phyloP scores from a whole-genome alignment of 2,329 filamentous ascomycete species.

The Aspergillus pseudoterreus region DNA sequence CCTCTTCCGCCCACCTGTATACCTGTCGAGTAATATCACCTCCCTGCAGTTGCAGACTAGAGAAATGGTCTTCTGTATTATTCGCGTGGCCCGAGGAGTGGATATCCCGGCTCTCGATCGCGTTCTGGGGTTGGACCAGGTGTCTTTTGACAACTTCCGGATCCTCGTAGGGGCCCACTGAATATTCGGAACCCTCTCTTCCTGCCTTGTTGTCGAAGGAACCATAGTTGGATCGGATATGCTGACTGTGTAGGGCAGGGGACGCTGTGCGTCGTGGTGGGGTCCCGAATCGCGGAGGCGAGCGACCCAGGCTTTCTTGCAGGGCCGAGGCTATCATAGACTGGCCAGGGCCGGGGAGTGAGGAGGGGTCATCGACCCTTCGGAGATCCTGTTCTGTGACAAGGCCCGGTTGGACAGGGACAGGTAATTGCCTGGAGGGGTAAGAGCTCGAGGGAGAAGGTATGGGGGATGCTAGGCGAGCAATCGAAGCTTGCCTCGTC shows the following conservation, averaged over 20 bases:
- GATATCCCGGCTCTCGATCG: slow-evolving; percentile 31
- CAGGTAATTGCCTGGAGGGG: slow-evolving; percentile 41
- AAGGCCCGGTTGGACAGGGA: slow-evolving; percentile 38
- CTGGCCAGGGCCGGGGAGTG: slow-evolving; percentile 70
- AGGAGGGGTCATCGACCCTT: slow-evolving; percentile 56
- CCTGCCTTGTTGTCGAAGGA: slow-evolving; percentile 73
- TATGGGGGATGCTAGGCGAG: slow-evolving; percentile 54
- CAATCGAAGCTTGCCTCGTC: slow-evolving; percentile 51
- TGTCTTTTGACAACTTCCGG: slow-evolving; percentile 89
- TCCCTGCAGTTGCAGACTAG: slow-evolving; percentile 85
- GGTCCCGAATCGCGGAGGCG: slow-evolving; percentile 39
- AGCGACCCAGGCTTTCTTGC: slow-evolving; percentile 64
- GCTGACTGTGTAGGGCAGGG: slow-evolving; percentile 50
- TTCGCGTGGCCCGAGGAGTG: slow-evolving; percentile 30
- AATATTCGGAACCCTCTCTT: slow-evolving; percentile 40
- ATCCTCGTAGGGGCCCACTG: slow-evolving; percentile 69
- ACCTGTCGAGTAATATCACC: slow-evolving; percentile 93
- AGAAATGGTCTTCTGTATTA: slow-evolving; percentile 75
- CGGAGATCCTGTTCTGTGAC: slow-evolving; percentile 60
- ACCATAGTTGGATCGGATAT: slow-evolving; percentile 71
- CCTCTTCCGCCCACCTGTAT: slow-evolving; percentile 93
- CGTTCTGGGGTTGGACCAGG: slow-evolving; percentile 66
- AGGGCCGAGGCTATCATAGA: slow-evolving; percentile 88
- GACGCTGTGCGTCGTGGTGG: slow-evolving; percentile 55
- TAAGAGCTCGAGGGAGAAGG: slow-evolving; percentile 42